Conservation (phyloP, 306 rosid species). For the Cicer yamashitae region DNA sequence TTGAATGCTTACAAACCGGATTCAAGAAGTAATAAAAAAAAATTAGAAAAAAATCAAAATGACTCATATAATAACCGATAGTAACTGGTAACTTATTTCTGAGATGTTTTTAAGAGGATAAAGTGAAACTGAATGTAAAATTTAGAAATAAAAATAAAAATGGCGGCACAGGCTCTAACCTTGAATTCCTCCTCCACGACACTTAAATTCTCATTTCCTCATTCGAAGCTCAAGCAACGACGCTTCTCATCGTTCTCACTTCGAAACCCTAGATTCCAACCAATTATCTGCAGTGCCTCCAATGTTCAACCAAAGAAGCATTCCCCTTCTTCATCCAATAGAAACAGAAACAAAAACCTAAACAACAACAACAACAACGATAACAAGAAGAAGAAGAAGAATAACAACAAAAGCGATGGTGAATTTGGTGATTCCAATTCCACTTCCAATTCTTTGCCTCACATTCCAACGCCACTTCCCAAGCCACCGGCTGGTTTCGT, state of each 20-base stretch:
- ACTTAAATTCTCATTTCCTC: constrained; percentile 4
- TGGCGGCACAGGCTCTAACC: constrained; percentile 34
- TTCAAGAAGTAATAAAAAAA: too few species aligned
- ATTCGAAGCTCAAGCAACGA: constrained; percentile 11
- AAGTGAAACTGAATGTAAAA: neutral
- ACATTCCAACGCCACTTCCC: constrained; percentile 61
- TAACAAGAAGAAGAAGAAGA: neutral
- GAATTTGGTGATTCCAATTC: constrained; percentile 10
- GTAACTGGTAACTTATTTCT: too few species aligned
- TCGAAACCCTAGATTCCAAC: constrained; percentile 13
- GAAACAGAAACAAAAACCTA: neutral
- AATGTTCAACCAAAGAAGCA: constrained; percentile 35
- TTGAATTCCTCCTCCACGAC: constrained; percentile 32
- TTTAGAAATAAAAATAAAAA: constrained; percentile 7
- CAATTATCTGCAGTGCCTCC: constrained; percentile 31
- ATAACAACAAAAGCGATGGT: neutral
- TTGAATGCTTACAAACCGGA: too few species aligned
- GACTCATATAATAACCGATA: too few species aligned
- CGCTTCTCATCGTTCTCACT: constrained; percentile 14
- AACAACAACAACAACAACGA: neutral
- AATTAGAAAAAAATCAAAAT: too few species aligned
- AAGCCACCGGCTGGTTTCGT: constrained; percentile 90
- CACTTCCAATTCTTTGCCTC: constrained; percentile 42
- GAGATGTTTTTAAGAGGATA: neutral
- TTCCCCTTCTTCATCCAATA: constrained; percentile 24